These are phyloP conservation scores for Cinchona pubescens DNA, from an alignment of 257 asterid species.

Conservation along the genomic window DNA sequence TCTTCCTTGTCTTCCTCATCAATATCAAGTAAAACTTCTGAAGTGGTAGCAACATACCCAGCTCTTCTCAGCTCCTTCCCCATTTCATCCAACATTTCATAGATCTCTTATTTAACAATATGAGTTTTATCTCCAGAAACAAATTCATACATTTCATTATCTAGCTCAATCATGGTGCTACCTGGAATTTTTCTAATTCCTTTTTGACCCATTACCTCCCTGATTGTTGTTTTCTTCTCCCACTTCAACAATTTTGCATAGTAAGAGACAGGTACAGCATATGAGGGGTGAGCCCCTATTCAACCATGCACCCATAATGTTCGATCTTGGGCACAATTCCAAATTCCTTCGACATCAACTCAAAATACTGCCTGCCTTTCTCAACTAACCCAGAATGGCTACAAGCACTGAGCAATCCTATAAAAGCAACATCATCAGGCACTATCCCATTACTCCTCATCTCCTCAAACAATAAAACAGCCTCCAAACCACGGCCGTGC, in stretches of 20 bases:
- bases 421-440: conserved; percentile 69
- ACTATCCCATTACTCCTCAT: conserved; percentile 40
- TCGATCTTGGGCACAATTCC: conserved; percentile 60
- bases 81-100: conserved; percentile 59
- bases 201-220: conserved; percentile 64
- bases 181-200: conserved; percentile 74
- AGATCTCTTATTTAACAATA: conserved; percentile 28
- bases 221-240: conserved; percentile 56
- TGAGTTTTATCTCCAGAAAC: conserved; percentile 59
- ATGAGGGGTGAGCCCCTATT: too few relatives aligned
- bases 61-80: conserved; percentile 39
- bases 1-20: conserved; percentile 66
- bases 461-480: conserved; percentile 61
- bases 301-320: conserved; percentile 88
- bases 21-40: conserved; percentile 51
- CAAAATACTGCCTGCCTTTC: conserved; percentile 52
- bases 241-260: conserved; percentile 58
- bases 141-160: conserved; percentile 44
- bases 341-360: conserved; percentile 50
- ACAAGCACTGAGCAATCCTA: conserved; percentile 75
- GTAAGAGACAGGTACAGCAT: too few relatives aligned
- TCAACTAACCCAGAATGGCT: conserved; percentile 74
- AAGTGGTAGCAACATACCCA: conserved; percentile 42
- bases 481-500: conserved; percentile 70
- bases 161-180: conserved; percentile 71